Evolutionary conservation across 108 stramenopile species (phyloP).

Genomic region (Stephanodiscus triporus): DNA sequence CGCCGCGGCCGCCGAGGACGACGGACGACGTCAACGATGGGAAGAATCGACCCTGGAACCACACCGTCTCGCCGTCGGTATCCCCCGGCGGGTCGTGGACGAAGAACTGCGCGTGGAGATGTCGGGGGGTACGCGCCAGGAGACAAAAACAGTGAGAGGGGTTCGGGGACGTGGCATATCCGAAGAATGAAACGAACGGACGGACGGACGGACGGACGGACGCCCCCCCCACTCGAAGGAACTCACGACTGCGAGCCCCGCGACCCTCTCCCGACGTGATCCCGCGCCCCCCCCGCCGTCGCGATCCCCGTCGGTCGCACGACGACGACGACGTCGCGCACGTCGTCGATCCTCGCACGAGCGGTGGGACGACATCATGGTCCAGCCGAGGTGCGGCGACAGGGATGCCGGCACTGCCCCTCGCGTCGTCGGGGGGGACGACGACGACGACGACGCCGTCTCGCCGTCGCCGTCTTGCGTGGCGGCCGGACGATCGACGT

Average conservation of each 20-base stretch:
- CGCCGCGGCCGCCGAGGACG: background rate
- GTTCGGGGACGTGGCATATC: too few relatives aligned
- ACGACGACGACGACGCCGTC: background rate
- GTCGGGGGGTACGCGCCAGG: background rate
- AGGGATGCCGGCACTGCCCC: conserved; percentile 11
- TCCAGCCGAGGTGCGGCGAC: conserved; percentile 35
- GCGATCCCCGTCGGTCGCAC: background rate
- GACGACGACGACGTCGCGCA: background rate
- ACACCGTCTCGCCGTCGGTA: conserved; percentile 16
- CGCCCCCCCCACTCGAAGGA: background rate
- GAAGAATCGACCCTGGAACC: conserved; percentile 83
- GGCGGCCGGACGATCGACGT: too few relatives aligned
- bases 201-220: too few relatives aligned
- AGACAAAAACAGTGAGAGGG: background rate
- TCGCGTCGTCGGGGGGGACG: conserved; percentile 1
- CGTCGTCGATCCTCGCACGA: conserved; percentile 3
- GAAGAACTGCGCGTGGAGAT: conserved; percentile 5
- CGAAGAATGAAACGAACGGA: too few relatives aligned
- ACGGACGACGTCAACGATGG: conserved; percentile 12
- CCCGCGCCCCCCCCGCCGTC: background rate
- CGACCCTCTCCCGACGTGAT: background rate
- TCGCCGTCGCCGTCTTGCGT: too few relatives aligned
- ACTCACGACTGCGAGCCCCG: conserved; percentile 3
- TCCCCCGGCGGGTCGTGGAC: conserved; percentile 13
- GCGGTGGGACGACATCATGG: conserved; percentile 21